phyloP scores from a whole-genome alignment of 352 stramenopile genomes.

The Halophytophthora batemanensis region DNA sequence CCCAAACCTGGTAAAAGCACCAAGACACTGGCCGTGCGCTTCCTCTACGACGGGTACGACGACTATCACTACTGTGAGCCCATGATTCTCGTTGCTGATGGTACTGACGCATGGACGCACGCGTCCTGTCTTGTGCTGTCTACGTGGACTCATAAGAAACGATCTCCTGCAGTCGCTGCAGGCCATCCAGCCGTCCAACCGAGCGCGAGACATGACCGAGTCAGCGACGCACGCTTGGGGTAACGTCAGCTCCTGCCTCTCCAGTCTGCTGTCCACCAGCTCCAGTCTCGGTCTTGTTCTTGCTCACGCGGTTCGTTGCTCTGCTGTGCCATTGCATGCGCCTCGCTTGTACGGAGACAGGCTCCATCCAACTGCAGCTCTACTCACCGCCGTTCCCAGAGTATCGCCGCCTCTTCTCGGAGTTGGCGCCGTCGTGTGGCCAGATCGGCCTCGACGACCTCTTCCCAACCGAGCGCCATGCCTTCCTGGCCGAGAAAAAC shows the following conservation, averaged over 20 bases:
- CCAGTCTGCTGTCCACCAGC: neutral
- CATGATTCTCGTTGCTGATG: neutral
- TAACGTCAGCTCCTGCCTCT: slow-evolving; percentile 6
- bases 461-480: slow-evolving; percentile 46
- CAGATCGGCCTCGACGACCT: slow-evolving; percentile 71
- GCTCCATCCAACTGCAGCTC: slow-evolving; percentile 62
- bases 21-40: slow-evolving; percentile 24
- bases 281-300: neutral
- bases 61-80: neutral
- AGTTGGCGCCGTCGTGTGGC: slow-evolving; percentile 44
- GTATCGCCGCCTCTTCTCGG: slow-evolving; percentile 42
- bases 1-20: slow-evolving; percentile 14
- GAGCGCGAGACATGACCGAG: slow-evolving; percentile 13
- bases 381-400: slow-evolving; percentile 37
- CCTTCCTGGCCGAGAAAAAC: slow-evolving; percentile 61
- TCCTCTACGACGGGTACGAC: slow-evolving; percentile 66
- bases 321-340: neutral
- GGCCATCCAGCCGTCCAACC: slow-evolving; percentile 52
- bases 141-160: slow-evolving; percentile 23
- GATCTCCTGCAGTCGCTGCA: slow-evolving; percentile 66
- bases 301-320: neutral
- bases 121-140: neutral
- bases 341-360: slow-evolving; percentile 14
- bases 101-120: neutral
- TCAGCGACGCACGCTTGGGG: slow-evolving; percentile 28